These are phyloP conservation scores for Pyrenula aspistea DNA, from an alignment of 495 filamentous ascomycete species.

Conservation along the genomic window DNA sequence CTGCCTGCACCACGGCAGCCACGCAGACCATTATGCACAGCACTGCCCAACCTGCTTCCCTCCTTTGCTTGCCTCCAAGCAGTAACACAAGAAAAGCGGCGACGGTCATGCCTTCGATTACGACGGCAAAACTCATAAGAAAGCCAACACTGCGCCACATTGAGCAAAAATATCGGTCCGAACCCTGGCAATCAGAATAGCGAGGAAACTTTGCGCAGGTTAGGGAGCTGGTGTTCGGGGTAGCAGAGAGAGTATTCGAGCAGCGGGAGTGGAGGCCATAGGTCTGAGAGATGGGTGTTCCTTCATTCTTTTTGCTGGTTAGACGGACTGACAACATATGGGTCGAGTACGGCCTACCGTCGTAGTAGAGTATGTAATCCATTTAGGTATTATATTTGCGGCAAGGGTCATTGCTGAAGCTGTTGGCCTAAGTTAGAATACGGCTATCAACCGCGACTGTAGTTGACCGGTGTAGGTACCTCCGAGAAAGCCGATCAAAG, in stretches of 20 bases:
- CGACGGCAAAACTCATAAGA: slow-evolving; percentile 67
- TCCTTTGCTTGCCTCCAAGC: slow-evolving; percentile 60
- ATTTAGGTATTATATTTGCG: slow-evolving; percentile 62
- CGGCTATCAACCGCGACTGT: background rate
- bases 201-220: slow-evolving; percentile 47
- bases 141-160: slow-evolving; percentile 87
- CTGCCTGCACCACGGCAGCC: slow-evolving; percentile 50
- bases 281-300: slow-evolving; percentile 45
- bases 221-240: slow-evolving; percentile 39
- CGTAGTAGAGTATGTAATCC: slow-evolving; percentile 62
- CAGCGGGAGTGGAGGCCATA: slow-evolving; percentile 76
- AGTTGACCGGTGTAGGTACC: slow-evolving; percentile 32
- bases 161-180: slow-evolving; percentile 70
- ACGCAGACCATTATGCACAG: slow-evolving; percentile 50
- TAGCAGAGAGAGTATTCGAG: slow-evolving; percentile 23
- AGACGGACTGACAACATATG: background rate
- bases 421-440: slow-evolving; percentile 19
- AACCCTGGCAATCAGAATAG: slow-evolving; percentile 54
- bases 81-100: slow-evolving; percentile 66
- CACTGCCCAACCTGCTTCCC: slow-evolving; percentile 68
- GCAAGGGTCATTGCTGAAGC: slow-evolving; percentile 68
- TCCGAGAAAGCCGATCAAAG: slow-evolving; percentile 45
- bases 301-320: slow-evolving; percentile 12
- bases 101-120: slow-evolving; percentile 62
- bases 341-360: slow-evolving; percentile 25